Evolutionary conservation across 2,329 filamentous ascomycete species (phyloP).

Genomic region (Myriosclerotinia scirpicola): DNA sequence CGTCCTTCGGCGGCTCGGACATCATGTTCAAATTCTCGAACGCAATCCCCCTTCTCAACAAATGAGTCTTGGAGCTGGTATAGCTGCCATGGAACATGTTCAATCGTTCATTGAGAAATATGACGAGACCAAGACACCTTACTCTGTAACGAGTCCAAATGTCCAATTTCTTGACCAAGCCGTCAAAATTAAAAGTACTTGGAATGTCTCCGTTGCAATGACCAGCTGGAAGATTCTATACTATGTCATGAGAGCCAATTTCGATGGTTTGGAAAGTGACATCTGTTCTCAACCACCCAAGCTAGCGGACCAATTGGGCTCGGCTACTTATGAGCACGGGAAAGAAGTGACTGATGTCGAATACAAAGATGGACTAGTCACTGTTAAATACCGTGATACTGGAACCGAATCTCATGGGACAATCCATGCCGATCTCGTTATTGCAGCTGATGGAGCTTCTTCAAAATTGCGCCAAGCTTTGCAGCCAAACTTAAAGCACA

Average conservation of each 20-base stretch:
- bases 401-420: not conserved
- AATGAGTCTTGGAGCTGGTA: constrained; percentile 4
- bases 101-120: not conserved
- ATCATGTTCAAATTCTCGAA: constrained; percentile 6
- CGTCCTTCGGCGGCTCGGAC: not conserved
- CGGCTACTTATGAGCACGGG: not conserved
- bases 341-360: not conserved
- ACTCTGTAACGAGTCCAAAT: not conserved
- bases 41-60: not conserved
- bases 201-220: not conserved
- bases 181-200: constrained; percentile 9
- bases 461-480: not conserved
- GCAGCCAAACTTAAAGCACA: not conserved
- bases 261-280: constrained; percentile 29
- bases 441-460: not conserved
- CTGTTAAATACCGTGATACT: not conserved
- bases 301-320: not conserved
- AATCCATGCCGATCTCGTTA: not conserved
- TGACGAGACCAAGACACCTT: not conserved
- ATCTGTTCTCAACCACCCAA: not conserved
- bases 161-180: constrained; percentile 3
- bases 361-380: constrained; percentile 10
- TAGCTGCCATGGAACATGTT: constrained; percentile 11
- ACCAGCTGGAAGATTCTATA: constrained; percentile 31
- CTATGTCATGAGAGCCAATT: constrained; percentile 29